phyloP scores from a whole-genome alignment of 2,329 filamentous ascomycete genomes.

The Aspergillus sojae region DNA sequence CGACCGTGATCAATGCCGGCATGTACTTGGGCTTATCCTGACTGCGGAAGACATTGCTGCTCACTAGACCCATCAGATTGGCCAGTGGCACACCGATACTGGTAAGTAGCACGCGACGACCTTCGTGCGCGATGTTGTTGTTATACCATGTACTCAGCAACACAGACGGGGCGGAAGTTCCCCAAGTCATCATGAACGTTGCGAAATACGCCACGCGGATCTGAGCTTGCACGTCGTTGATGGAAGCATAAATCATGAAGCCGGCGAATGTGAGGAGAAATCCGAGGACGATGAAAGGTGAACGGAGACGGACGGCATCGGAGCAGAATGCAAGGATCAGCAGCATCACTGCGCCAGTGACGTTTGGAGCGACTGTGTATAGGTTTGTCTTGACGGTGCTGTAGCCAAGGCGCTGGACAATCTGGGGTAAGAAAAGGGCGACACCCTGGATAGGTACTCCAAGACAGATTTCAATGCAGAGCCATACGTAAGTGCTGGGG shows the following conservation, averaged over 20 bases:
- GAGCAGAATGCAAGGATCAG: constrained; percentile 72
- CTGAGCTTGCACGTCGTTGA: constrained; percentile 63
- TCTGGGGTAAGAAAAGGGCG: constrained; percentile 61
- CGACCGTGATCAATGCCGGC: constrained; percentile 64
- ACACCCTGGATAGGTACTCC: constrained; percentile 63
- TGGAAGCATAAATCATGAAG: constrained; percentile 76
- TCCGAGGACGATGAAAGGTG: constrained; percentile 73
- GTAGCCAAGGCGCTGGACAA: constrained; percentile 57
- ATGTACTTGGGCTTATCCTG: constrained; percentile 68
- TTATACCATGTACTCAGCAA: constrained; percentile 72
- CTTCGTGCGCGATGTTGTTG: constrained; percentile 80
- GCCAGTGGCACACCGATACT: constrained; percentile 73
- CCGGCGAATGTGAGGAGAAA: constrained; percentile 75
- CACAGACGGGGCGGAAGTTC: constrained; percentile 73
- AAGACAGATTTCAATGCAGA: constrained; percentile 61
- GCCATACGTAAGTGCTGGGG: constrained; percentile 56
- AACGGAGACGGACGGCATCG: constrained; percentile 67
- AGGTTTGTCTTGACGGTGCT: constrained; percentile 70
- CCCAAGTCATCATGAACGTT: constrained; percentile 82
- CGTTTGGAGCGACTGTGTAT: constrained; percentile 79
- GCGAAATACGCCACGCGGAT: constrained; percentile 73
- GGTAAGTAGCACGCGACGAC: constrained; percentile 69
- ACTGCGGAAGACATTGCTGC: constrained; percentile 67
- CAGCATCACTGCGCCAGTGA: constrained; percentile 72
- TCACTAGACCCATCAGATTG: constrained; percentile 74